These are phyloP conservation scores for Eucalyptus curtisii DNA, from an alignment of 345 rosid genomes.

Conservation along the genomic window DNA sequence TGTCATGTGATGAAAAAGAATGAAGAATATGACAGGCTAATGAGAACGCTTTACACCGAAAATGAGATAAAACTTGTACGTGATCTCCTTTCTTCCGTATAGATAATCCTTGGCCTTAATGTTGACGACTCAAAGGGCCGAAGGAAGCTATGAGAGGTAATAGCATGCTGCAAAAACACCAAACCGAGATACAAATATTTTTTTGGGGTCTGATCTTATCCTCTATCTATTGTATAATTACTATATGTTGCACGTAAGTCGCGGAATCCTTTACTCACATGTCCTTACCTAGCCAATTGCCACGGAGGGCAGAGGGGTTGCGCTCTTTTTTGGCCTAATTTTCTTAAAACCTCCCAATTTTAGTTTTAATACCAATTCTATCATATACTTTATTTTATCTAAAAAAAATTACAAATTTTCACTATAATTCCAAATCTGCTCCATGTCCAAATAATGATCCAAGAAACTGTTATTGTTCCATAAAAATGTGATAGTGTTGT, in stretches of 20 bases:
- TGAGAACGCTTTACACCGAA: neutral
- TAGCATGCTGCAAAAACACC: no score
- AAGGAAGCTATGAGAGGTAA: no score
- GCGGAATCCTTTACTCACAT: no score
- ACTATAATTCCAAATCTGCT: neutral
- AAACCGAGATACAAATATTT: no score
- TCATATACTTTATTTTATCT: neutral
- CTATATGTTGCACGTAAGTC: no score
- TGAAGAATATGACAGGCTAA: neutral
- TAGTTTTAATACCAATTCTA: neutral
- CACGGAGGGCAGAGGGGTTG: neutral
- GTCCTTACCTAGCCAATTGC: neutral
- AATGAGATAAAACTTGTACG: no score
- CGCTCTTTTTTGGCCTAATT: neutral
- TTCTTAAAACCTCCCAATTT: neutral
- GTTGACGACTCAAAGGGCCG: neutral
- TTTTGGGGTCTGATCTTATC: no score
- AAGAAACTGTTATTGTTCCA: no score
- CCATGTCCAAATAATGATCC: neutral
- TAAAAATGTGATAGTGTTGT: no score
- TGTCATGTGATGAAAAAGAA: neutral
- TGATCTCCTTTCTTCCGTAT: no score
- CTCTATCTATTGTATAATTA: no score
- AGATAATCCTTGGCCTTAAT: neutral
- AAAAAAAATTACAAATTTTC: no score